phyloP scores from a whole-genome alignment of 164 flowering plant species.

The Annona squamosa region DNA sequence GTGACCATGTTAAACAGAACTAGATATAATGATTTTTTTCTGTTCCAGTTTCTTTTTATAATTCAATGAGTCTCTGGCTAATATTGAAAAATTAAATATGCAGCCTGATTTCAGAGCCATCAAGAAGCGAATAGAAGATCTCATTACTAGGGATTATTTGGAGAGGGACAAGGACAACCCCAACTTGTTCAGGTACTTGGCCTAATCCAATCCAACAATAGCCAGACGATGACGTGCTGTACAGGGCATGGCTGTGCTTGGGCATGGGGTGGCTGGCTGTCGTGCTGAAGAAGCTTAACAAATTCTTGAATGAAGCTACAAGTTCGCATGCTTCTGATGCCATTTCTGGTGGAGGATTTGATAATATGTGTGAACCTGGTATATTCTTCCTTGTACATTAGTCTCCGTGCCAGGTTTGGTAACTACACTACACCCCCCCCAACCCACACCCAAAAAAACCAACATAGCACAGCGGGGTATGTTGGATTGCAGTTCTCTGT shows the following conservation, averaged over 20 bases:
- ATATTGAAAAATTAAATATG: slow-evolving; percentile 10
- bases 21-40: background rate
- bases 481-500: slow-evolving; percentile 11
- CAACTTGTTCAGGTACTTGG: slow-evolving; percentile 71
- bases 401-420: slow-evolving; percentile 2
- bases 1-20: background rate
- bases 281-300: slow-evolving; percentile 7
- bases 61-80: background rate
- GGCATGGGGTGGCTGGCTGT: slow-evolving; percentile 9
- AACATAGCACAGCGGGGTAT: slow-evolving; percentile 4
- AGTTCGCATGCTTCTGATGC: background rate
- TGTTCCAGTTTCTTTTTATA: background rate
- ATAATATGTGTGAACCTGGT: background rate
- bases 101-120: slow-evolving; percentile 86
- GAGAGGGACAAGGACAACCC: slow-evolving; percentile 82
- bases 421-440: background rate
- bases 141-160: slow-evolving; percentile 78
- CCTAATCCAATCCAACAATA: slow-evolving; percentile 32
- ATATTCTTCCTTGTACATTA: slow-evolving; percentile 7
- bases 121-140: slow-evolving; percentile 75
- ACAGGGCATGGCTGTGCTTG: background rate
- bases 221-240: slow-evolving; percentile 2
- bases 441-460: background rate
- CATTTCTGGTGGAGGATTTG: slow-evolving; percentile 2
- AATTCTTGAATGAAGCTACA: background rate